Evolutionary conservation across 371 early-diverging fungal genomes (phyloP).

Genomic region (Mycotypha africana): DNA sequence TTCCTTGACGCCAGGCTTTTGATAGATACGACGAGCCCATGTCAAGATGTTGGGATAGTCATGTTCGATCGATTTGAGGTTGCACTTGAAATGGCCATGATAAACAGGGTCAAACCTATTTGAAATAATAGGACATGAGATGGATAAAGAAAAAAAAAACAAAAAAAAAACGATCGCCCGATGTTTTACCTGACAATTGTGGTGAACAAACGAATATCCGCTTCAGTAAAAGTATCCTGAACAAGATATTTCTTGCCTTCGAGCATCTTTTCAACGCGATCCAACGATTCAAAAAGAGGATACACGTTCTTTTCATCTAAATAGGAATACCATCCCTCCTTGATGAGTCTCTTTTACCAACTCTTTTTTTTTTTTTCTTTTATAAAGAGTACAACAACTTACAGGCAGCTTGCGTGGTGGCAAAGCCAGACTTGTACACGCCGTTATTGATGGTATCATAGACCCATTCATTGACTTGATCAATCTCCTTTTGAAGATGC

Average conservation of each 20-base stretch:
- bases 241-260: conserved; percentile 69
- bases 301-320: conserved; percentile 65
- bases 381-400: conserved; percentile 15
- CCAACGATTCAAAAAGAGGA: conserved; percentile 74
- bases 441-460: conserved; percentile 86
- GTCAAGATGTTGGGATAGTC: conserved; percentile 83
- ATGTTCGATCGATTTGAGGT: conserved; percentile 73
- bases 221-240: conserved; percentile 80
- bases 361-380: background rate
- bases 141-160: background rate
- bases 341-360: too few species aligned
- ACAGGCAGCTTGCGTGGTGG: conserved; percentile 81
- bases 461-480: conserved; percentile 84
- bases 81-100: conserved; percentile 90
- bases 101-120: conserved; percentile 81
- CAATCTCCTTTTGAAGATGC: conserved; percentile 67
- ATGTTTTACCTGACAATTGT: conserved; percentile 87
- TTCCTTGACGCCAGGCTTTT: conserved; percentile 67
- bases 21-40: conserved; percentile 82
- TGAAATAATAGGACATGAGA: too few species aligned
- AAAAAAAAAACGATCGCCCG: background rate
- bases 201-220: conserved; percentile 89
- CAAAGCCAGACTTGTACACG: conserved; percentile 88
- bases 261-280: conserved; percentile 80
- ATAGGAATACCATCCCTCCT: background rate